Percentiles rank a stretch among this genome's conserved stretches.
Evolutionary conservation across 2,329 filamentous ascomycete species (phyloP).

Genomic region (Talaromyces sp.): DNA sequence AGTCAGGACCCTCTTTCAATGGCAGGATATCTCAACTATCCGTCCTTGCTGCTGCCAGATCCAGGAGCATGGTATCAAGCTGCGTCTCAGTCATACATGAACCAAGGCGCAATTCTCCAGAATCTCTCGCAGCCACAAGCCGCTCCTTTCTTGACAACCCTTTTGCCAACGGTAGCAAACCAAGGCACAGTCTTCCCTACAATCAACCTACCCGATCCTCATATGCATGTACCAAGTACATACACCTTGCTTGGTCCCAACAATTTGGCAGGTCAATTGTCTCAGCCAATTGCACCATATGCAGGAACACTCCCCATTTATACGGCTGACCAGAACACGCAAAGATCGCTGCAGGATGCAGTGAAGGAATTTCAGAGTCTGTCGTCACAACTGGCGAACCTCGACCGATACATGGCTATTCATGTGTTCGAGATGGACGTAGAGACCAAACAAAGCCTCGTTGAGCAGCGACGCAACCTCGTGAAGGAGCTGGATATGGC

Average conservation of each 20-base stretch:
- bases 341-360: conserved; percentile 30
- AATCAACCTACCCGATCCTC: not conserved
- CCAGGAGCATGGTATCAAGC: conserved; percentile 21
- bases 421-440: conserved; percentile 37
- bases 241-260: conserved; percentile 15
- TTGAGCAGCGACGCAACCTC: conserved; percentile 36
- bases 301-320: conserved; percentile 13
- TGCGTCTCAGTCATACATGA: conserved; percentile 19
- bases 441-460: conserved; percentile 32
- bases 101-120: conserved; percentile 16
- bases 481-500: conserved; percentile 37
- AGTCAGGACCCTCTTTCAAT: conserved; percentile 20
- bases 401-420: conserved; percentile 40
- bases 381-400: conserved; percentile 32
- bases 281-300: conserved; percentile 13
- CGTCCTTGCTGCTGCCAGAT: conserved; percentile 19
- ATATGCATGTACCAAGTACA: conserved; percentile 3
- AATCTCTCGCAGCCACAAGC: conserved; percentile 20
- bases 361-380: conserved; percentile 30
- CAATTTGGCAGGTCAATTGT: not conserved
- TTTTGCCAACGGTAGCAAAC: conserved; percentile 12
- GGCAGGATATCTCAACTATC: conserved; percentile 16
- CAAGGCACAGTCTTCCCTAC: not conserved
- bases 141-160: conserved; percentile 3
- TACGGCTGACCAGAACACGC: conserved; percentile 20